phyloP scores from a whole-genome alignment of 2,329 filamentous ascomycete genomes.

The Claviceps digitariae region DNA sequence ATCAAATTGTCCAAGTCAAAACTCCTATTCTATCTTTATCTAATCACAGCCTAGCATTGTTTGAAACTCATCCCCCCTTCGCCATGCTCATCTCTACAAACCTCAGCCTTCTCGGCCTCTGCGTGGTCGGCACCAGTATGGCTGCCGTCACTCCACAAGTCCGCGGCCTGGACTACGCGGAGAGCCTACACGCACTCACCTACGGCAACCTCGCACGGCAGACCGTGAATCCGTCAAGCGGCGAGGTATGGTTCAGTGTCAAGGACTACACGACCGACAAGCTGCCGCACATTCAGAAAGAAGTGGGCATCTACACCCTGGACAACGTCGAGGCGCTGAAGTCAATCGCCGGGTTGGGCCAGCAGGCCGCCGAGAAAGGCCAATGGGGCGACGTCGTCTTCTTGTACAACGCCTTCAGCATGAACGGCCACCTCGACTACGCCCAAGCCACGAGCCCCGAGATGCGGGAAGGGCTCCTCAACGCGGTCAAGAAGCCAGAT shows the following conservation, averaged over 20 bases:
- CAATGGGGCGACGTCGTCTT: slow-evolving; percentile 5
- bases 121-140: neutral
- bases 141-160: neutral
- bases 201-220: neutral
- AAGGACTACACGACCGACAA: neutral
- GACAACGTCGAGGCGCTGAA: slow-evolving; percentile 1
- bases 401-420: slow-evolving; percentile 3
- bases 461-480: slow-evolving; percentile 2
- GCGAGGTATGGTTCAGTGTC: slow-evolving; percentile 1
- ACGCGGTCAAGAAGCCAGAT: slow-evolving; percentile 1
- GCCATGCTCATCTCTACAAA: neutral
- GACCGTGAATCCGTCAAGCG: neutral
- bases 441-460: neutral
- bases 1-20: too few relatives aligned
- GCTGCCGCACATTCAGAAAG: slow-evolving; percentile 1
- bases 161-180: neutral
- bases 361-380: neutral
- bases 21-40: too few relatives aligned
- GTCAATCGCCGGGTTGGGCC: neutral
- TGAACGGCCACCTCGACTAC: slow-evolving; percentile 6
- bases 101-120: neutral
- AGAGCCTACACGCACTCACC: neutral
- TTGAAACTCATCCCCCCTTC: neutral
- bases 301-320: slow-evolving; percentile 2
- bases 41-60: too few relatives aligned